Conservation (phyloP, 805 yeast species). For the Pichia heedii region DNA sequence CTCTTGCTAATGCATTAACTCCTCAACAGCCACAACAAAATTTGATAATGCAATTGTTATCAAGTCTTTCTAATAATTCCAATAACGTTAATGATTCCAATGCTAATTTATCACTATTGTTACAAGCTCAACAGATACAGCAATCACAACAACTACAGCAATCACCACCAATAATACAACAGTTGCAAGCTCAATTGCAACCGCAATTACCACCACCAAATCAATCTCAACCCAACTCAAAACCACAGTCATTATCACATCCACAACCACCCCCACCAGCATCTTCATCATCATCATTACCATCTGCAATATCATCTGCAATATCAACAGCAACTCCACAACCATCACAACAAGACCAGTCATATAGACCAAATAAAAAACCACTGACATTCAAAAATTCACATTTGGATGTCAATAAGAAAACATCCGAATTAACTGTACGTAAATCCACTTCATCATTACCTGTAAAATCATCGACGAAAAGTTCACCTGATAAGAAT, state of each 20-base stretch:
- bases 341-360: background rate
- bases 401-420: conserved; percentile 6
- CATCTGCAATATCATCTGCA: too few species aligned
- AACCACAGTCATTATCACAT: background rate
- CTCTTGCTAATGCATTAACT: background rate
- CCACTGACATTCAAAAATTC: conserved; percentile 8
- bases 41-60: background rate
- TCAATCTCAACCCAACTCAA: conserved; percentile 1
- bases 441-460: background rate
- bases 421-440: background rate
- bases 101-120: background rate
- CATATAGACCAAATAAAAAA: background rate
- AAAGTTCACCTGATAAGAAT: background rate
- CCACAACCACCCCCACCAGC: too few species aligned
- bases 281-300: too few species aligned
- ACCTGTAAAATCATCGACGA: background rate
- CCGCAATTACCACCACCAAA: too few species aligned
- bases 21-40: background rate
- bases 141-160: conserved; percentile 7
- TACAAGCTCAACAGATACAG: background rate
- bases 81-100: background rate
- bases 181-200: conserved; percentile 6
- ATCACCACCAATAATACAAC: conserved; percentile 8
- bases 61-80: background rate
- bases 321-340: too few species aligned